These are phyloP conservation scores for Jamesozyma piceae DNA, from an alignment of 805 yeast species.

Conservation along the genomic window DNA sequence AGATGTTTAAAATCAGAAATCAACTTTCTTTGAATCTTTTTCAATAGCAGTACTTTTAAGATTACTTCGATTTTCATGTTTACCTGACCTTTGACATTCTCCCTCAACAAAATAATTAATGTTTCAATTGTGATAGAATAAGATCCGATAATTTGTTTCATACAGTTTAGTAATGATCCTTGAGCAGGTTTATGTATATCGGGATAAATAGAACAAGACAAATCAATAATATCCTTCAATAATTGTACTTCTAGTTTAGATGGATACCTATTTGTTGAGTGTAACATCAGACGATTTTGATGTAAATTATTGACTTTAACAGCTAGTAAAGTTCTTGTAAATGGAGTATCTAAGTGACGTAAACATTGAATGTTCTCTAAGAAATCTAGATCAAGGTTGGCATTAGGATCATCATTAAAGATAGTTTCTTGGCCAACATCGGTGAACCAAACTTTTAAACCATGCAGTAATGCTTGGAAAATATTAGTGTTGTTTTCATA, in stretches of 20 bases:
- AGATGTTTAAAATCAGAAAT: constrained; percentile 49
- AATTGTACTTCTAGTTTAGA: constrained; percentile 53
- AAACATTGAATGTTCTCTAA: constrained; percentile 52
- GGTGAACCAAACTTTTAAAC: constrained; percentile 65
- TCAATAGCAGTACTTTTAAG: constrained; percentile 46
- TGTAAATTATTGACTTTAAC: constrained; percentile 67
- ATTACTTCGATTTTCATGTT: constrained; percentile 56
- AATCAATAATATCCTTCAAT: constrained; percentile 52
- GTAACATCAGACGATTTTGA: constrained; percentile 60
- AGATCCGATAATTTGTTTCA: constrained; percentile 61
- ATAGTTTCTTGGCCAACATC: constrained; percentile 70
- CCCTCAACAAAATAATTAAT: constrained; percentile 37
- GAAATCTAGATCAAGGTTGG: constrained; percentile 46
- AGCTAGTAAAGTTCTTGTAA: constrained; percentile 67
- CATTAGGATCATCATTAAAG: constrained; percentile 46
- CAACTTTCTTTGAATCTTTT: constrained; percentile 49
- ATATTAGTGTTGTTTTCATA: constrained; percentile 57
- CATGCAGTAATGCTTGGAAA: constrained; percentile 52
- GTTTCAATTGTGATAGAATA: constrained; percentile 42
- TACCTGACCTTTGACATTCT: constrained; percentile 42
- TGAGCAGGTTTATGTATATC: constrained; percentile 65
- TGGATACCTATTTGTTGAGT: constrained; percentile 63
- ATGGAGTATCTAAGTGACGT: constrained; percentile 56
- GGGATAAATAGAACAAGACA: constrained; percentile 62
- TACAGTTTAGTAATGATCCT: constrained; percentile 51